Evolutionary conservation across 139 green algal species (phyloP).

Genomic region (Choricystis sp.): DNA sequence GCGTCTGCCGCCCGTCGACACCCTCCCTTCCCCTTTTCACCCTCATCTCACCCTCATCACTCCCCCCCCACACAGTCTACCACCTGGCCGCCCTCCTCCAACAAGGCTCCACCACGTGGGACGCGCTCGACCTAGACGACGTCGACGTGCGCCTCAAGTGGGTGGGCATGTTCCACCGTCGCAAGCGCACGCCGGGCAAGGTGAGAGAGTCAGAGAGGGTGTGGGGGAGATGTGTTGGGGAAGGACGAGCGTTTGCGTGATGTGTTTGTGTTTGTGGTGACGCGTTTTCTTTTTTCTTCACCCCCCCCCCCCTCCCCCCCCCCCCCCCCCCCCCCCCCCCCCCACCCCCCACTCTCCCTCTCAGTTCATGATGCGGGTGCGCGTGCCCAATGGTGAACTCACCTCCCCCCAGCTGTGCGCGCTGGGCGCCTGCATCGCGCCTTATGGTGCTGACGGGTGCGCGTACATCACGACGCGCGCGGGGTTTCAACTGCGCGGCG

Average conservation of each 20-base stretch:
- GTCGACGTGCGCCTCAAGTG: slow-evolving; percentile 93
- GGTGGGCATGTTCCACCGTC: slow-evolving; percentile 89
- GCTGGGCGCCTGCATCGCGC: slow-evolving; percentile 40
- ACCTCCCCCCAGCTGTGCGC: slow-evolving; percentile 55
- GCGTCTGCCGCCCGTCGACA: too few species aligned
- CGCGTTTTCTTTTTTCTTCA: too few species aligned
- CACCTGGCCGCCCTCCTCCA: slow-evolving; percentile 50
- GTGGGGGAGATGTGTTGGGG: background rate
- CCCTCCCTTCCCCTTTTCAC: too few species aligned
- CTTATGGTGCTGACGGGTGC: slow-evolving; percentile 74
- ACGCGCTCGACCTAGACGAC: slow-evolving; percentile 80
- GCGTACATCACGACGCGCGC: slow-evolving; percentile 94
- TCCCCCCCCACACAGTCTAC: too few species aligned
- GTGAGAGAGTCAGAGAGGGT: slow-evolving; percentile 67
- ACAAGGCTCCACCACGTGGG: slow-evolving; percentile 50
- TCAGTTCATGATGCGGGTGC: slow-evolving; percentile 6
- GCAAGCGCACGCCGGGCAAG: slow-evolving; percentile 71
- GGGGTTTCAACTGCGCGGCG: slow-evolving; percentile 78
- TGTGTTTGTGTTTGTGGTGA: background rate
- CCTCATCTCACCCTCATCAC: background rate
- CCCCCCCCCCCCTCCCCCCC: too few species aligned
- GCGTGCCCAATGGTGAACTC: slow-evolving; percentile 80
- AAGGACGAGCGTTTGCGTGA: background rate
- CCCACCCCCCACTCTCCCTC: too few species aligned
- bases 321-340: too few species aligned